A percentile compares a stretch with the other conserved stretches of the same genome.
Conservation (phyloP, 139 green algal genomes). For the Haematococcus lacustris region DNA sequence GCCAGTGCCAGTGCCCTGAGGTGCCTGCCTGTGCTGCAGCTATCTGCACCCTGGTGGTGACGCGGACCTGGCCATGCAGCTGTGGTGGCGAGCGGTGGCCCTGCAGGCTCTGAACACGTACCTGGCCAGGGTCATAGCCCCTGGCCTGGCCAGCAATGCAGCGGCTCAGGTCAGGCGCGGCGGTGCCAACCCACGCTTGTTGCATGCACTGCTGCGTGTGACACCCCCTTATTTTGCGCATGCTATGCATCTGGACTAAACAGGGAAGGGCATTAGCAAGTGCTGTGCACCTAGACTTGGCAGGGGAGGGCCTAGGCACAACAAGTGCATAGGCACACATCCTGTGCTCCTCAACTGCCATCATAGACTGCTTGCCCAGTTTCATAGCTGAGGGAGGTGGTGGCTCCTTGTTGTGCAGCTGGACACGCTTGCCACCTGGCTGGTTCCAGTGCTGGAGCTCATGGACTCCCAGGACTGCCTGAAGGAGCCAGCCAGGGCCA, state of each 20-base stretch:
- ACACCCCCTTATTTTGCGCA: background rate
- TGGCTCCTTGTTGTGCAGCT: too few relatives aligned
- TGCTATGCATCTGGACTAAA: background rate
- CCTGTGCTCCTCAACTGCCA: background rate
- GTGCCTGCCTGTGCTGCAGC: background rate
- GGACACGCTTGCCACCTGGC: background rate
- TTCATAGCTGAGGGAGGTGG: too few relatives aligned
- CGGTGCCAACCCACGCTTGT: background rate
- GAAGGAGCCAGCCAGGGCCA: conserved; percentile 34
- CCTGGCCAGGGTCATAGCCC: conserved; percentile 23
- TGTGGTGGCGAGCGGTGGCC: conserved; percentile 68
- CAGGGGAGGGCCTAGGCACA: too few relatives aligned
- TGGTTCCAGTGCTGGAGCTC: conserved; percentile 31
- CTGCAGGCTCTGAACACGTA: conserved; percentile 59
- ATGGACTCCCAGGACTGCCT: conserved; percentile 17
- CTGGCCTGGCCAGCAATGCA: background rate
- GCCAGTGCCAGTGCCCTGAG: too few relatives aligned
- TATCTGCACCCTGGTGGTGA: conserved; percentile 28
- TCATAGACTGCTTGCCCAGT: too few relatives aligned
- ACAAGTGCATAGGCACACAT: background rate
- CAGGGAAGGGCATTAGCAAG: background rate
- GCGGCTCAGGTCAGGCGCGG: conserved; percentile 6
- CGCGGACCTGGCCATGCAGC: conserved; percentile 48
- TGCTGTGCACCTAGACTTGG: background rate
- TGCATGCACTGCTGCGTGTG: background rate